These are phyloP conservation scores for Calocybe gangraenosa DNA, from an alignment of 768 basidiomycete genomes.

Conservation along the genomic window DNA sequence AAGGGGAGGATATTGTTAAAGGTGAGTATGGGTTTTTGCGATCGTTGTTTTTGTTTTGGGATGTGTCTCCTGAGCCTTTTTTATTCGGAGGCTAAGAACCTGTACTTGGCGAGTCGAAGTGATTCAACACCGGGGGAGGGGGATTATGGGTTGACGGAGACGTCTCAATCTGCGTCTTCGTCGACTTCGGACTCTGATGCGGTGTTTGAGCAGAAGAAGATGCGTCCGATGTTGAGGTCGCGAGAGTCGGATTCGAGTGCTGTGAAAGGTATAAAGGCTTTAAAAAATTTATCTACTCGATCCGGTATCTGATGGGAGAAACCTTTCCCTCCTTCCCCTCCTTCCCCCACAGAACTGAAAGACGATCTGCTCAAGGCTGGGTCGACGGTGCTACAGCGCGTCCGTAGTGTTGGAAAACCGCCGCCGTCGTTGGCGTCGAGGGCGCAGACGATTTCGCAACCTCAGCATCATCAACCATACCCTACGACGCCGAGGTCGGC, in stretches of 20 bases:
- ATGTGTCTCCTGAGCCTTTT: background rate
- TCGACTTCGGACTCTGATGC: constrained; percentile 37
- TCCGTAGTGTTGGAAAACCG: constrained; percentile 28
- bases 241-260: constrained; percentile 20
- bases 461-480: constrained; percentile 4
- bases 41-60: background rate
- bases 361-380: constrained; percentile 32
- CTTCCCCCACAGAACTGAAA: constrained; percentile 26
- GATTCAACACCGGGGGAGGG: constrained; percentile 17
- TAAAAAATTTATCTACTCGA: too few species aligned
- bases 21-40: constrained; percentile 30
- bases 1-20: constrained; percentile 82
- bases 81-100: constrained; percentile 64
- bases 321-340: too few species aligned
- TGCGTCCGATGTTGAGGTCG: constrained; percentile 14
- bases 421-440: constrained; percentile 10
- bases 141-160: constrained; percentile 20
- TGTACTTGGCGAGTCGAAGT: constrained; percentile 39
- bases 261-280: constrained; percentile 28
- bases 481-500: constrained; percentile 1
- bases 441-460: constrained; percentile 10
- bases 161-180: constrained; percentile 18
- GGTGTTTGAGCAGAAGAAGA: constrained; percentile 17
- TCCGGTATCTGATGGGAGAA: too few species aligned
- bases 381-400: constrained; percentile 36